These are phyloP conservation scores for Pezicula rhizophila DNA, from an alignment of 2,329 filamentous ascomycete genomes.

Conservation along the genomic window DNA sequence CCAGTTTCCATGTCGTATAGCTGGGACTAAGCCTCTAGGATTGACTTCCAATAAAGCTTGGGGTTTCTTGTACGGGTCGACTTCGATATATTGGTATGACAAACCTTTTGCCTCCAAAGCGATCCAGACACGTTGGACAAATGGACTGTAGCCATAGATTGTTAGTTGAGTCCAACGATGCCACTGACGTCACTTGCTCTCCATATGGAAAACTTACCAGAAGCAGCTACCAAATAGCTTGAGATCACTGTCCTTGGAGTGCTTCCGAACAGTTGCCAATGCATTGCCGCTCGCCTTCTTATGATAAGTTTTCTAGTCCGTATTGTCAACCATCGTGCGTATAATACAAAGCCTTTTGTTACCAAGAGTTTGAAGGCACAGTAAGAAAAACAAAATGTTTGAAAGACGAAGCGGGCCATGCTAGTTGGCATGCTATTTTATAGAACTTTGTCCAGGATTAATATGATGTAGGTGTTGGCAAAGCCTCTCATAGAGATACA, in stretches of 20 bases:
- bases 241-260: slow-evolving; percentile 62
- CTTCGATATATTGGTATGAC: slow-evolving; percentile 79
- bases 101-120: slow-evolving; percentile 74
- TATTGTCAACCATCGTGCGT: slow-evolving; percentile 25
- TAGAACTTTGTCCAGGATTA: too few relatives aligned
- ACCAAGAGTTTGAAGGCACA: too few relatives aligned
- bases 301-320: slow-evolving; percentile 59
- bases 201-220: slow-evolving; percentile 50
- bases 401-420: too few relatives aligned
- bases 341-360: too few relatives aligned
- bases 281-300: slow-evolving; percentile 69
- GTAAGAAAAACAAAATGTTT: too few relatives aligned
- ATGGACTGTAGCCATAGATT: slow-evolving; percentile 45
- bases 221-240: slow-evolving; percentile 81
- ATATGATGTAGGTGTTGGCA: too few relatives aligned
- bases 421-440: too few relatives aligned
- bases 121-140: slow-evolving; percentile 86
- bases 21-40: slow-evolving; percentile 69
- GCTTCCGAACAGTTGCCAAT: slow-evolving; percentile 61
- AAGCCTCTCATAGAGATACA: too few relatives aligned
- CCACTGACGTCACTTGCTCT: slow-evolving; percentile 9
- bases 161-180: slow-evolving; percentile 6
- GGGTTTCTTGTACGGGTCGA: slow-evolving; percentile 72
- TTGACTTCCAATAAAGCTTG: slow-evolving; percentile 68
- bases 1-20: slow-evolving; percentile 73